phyloP scores from a whole-genome alignment of 2,329 filamentous ascomycete species.

The Aspergillus flavus region DNA sequence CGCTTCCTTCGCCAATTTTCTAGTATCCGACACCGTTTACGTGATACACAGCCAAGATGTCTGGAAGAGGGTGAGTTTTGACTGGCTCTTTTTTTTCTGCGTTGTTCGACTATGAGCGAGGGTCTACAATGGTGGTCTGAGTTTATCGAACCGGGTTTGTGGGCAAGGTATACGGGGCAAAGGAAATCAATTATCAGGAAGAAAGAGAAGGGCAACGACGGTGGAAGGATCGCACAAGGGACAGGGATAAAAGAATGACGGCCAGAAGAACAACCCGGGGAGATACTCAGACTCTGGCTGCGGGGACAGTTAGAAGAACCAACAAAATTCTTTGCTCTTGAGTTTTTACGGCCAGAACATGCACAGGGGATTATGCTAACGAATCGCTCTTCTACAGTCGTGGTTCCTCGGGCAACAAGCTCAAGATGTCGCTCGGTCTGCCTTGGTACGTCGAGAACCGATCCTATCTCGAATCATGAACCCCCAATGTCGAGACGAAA shows the following conservation, averaged over 20 bases:
- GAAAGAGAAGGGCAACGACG: slow-evolving; percentile 1
- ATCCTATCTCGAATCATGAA: not conserved
- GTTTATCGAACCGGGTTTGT: slow-evolving; percentile 1
- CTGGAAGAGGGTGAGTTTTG: slow-evolving; percentile 53
- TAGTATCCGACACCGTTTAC: slow-evolving; percentile 41
- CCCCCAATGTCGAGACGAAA: not conserved
- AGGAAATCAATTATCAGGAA: not conserved
- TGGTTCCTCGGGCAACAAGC: slow-evolving; percentile 98
- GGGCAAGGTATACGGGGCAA: not conserved
- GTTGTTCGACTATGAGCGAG: slow-evolving; percentile 14
- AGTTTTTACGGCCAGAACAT: not conserved
- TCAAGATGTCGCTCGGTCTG: slow-evolving; percentile 99
- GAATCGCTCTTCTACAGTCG: slow-evolving; percentile 49
- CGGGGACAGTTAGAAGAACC: not conserved
- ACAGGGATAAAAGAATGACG: not conserved
- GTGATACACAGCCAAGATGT: slow-evolving; percentile 52
- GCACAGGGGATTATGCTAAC: slow-evolving; percentile 21
- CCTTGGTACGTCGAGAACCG: slow-evolving; percentile 77
- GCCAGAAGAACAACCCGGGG: not conserved
- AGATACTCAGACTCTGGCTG: not conserved
- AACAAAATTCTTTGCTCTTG: not conserved
- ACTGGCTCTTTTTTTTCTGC: slow-evolving; percentile 14
- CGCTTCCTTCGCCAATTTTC: slow-evolving; percentile 33
- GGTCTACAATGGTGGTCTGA: slow-evolving; percentile 11
- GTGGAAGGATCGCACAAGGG: not conserved